Base-by-base conservation (phyloP, 2,329 filamentous ascomycete species). In the Colletotrichum salicis region DNA sequence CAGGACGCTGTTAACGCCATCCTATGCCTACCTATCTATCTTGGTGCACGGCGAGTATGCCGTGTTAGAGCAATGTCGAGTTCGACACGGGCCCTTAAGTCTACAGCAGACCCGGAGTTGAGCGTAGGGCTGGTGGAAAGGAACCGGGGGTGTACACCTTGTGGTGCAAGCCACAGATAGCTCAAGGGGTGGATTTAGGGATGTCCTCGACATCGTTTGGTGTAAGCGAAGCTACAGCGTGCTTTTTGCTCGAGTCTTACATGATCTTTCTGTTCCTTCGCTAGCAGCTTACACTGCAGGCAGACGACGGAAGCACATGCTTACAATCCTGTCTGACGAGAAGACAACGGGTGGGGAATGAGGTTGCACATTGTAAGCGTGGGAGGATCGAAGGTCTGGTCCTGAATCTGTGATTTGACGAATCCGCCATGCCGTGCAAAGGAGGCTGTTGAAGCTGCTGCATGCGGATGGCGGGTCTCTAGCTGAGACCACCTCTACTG, bases 111-210 rank as follows among this genome's bases (percentile, higher is more conserved):
- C 41, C 52, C 64, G 37, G 27, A 57, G 51, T 58, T 58, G n/a
- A 61, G 64, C 35, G 64, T 67, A 71, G 64, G 68, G 68, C 68
- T 71, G 68, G 56, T 19, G 31, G 29, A 60, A 29, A 24, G 35
- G n/a, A 55, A 33, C 35, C 24, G 24, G 24, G 52, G 13, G 57
- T 24, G 52, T 64, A 45, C 51, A 13, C 13, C n/a, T 35, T 22
- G 27, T 45, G 24, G 51, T 24, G 13, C 35, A 57, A 70, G 63
- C 63, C 67, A 70, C 57, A 67, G 35, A 22, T 10, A 58, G 54
- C 63, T 67, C 63, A 62, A 29, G 63, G 63, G 62, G 67, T 70
- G 56, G 10, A 48, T 55, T 70, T 61, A 70, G 56, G 68, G n/a
- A 41, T 5, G 6, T 27, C 54, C 7, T 29, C 33, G 13, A 48